These are phyloP conservation scores for Calycina herbarum DNA, from an alignment of 2,329 filamentous ascomycete genomes.

Conservation along the genomic window DNA sequence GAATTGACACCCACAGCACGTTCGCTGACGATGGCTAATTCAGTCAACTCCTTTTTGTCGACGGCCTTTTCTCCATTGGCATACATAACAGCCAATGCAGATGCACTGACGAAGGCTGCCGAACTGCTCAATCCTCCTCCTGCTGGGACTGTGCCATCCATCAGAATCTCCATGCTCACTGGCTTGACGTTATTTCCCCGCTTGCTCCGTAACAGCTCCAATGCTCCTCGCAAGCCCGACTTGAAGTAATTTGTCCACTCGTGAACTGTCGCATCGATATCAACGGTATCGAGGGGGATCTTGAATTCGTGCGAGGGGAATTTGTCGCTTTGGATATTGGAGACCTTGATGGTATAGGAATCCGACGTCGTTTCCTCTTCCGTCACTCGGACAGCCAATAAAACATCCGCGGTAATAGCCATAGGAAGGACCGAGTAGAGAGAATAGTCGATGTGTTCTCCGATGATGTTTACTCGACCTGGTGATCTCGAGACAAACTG, in stretches of 20 bases:
- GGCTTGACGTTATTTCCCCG: slow-evolving; percentile 59
- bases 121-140: slow-evolving; percentile 92
- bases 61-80: slow-evolving; percentile 78
- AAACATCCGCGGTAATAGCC: slow-evolving; percentile 87
- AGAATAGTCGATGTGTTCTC: slow-evolving; percentile 98
- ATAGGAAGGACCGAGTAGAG: slow-evolving; percentile 95
- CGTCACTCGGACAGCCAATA: slow-evolving; percentile 72
- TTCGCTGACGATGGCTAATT: slow-evolving; percentile 93
- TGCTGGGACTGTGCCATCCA: slow-evolving; percentile 88
- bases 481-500: slow-evolving; percentile 88
- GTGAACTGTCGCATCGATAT: slow-evolving; percentile 80
- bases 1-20: slow-evolving; percentile 94
- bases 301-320: slow-evolving; percentile 76
- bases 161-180: slow-evolving; percentile 79
- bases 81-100: slow-evolving; percentile 81
- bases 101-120: slow-evolving; percentile 89
- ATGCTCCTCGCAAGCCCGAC: slow-evolving; percentile 79
- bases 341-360: slow-evolving; percentile 69
- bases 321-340: slow-evolving; percentile 74
- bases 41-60: slow-evolving; percentile 88
- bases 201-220: slow-evolving; percentile 73
- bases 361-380: slow-evolving; percentile 49
- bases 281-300: slow-evolving; percentile 63
- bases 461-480: slow-evolving; percentile 95
- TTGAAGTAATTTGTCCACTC: slow-evolving; percentile 99